Percentiles rank a stretch among this genome's conserved stretches.
Evolutionary conservation across 495 filamentous ascomycete genomes (phyloP).

Genomic region (Darksidea phi): DNA sequence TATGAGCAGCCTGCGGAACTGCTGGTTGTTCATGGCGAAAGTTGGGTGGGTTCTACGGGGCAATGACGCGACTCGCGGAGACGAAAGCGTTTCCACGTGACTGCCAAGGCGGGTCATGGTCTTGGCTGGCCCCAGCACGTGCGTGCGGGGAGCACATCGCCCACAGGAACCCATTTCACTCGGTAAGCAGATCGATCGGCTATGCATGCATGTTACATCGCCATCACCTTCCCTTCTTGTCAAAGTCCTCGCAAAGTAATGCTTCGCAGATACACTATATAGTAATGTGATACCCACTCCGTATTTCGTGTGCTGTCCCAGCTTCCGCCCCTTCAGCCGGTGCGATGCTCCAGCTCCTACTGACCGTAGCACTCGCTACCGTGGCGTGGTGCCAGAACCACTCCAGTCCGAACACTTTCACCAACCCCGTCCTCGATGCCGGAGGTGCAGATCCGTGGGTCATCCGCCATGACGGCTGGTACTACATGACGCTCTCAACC

Average conservation of each 20-base stretch:
- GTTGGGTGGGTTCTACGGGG: background rate
- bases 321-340: background rate
- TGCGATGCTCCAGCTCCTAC: background rate
- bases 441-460: constrained; percentile 40
- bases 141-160: no score
- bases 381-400: constrained; percentile 13
- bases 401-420: constrained; percentile 28
- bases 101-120: background rate
- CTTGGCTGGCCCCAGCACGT: no score
- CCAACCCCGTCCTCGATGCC: constrained; percentile 37
- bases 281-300: no score
- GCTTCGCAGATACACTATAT: no score
- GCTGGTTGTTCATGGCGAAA: constrained; percentile 88
- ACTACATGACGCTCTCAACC: constrained; percentile 41
- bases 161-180: no score
- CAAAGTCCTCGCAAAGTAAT: no score
- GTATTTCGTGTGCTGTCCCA: background rate
- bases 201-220: no score
- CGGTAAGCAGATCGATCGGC: no score
- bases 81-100: background rate
- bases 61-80: background rate
- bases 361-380: background rate
- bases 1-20: constrained; percentile 85
- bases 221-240: no score
- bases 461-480: constrained; percentile 33